Percentiles rank a stretch among this genome's conserved stretches.
phyloP scores from a whole-genome alignment of 148 eudicot species.

The Agrostemma githago region DNA sequence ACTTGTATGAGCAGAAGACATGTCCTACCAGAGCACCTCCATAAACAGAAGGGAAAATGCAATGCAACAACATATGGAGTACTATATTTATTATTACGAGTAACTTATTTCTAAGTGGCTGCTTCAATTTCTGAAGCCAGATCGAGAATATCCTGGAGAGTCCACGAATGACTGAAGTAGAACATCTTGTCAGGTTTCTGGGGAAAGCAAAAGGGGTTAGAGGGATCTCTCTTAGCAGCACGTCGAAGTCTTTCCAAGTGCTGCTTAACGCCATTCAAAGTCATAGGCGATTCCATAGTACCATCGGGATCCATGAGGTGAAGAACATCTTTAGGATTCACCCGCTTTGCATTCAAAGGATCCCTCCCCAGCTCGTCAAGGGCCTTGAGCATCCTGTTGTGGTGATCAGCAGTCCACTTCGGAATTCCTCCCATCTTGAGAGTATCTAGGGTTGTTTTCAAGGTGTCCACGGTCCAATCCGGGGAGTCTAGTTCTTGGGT shows the following conservation, averaged over 20 bases:
- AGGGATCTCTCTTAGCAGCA: neutral
- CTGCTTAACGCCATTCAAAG: neutral
- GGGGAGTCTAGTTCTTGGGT: neutral
- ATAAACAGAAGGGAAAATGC: too few relatives aligned
- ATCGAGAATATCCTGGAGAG: too few relatives aligned
- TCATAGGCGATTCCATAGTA: neutral
- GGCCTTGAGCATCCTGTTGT: neutral
- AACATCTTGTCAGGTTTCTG: neutral
- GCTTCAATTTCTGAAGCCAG: too few relatives aligned
- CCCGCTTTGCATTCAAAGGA: neutral
- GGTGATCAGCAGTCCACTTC: neutral
- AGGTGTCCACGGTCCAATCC: neutral
- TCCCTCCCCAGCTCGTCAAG: too few relatives aligned
- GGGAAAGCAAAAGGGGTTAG: neutral
- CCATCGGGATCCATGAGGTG: neutral
- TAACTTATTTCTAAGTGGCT: too few relatives aligned
- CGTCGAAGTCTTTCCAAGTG: neutral
- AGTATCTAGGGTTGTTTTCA: neutral
- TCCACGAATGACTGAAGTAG: too few relatives aligned
- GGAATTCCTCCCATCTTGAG: neutral
- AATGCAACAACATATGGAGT: too few relatives aligned
- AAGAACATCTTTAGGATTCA: neutral
- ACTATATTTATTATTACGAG: too few relatives aligned
- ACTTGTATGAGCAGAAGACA: too few relatives aligned
- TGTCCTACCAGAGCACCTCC: too few relatives aligned